Evolutionary conservation across 495 filamentous ascomycete species (phyloP).

Genomic region (Recurvomyces mirabilis): DNA sequence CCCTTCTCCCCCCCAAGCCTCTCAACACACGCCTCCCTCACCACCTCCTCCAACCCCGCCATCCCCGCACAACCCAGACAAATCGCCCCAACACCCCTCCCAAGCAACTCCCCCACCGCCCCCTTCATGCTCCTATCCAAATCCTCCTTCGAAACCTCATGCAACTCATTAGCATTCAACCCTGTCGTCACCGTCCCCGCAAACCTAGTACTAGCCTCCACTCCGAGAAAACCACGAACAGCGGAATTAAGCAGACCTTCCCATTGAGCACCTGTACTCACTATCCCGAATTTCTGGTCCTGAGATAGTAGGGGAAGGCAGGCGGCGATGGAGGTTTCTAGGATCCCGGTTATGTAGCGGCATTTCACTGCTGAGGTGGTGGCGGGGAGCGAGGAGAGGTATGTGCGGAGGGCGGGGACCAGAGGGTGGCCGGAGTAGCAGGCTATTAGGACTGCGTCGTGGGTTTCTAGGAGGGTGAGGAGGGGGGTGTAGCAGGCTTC

Average conservation of each 20-base stretch:
- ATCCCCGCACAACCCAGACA: constrained; percentile 83
- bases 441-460: constrained; percentile 72
- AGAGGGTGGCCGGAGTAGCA: constrained; percentile 87
- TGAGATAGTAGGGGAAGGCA: constrained; percentile 41
- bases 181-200: constrained; percentile 78
- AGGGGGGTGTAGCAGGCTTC: constrained; percentile 47
- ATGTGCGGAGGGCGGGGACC: constrained; percentile 42
- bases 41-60: constrained; percentile 75
- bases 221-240: constrained; percentile 44
- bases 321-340: constrained; percentile 63
- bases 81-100: constrained; percentile 50
- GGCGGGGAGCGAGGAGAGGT: not conserved
- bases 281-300: constrained; percentile 65
- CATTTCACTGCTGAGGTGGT: not conserved
- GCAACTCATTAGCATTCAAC: constrained; percentile 68
- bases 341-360: constrained; percentile 62
- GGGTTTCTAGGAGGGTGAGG: constrained; percentile 37
- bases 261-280: constrained; percentile 81
- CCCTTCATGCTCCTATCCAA: constrained; percentile 55
- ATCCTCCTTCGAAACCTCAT: constrained; percentile 51
- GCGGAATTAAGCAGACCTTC: constrained; percentile 55
- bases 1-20: constrained; percentile 52
- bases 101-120: constrained; percentile 50
- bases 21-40: constrained; percentile 55
- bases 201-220: constrained; percentile 36